A percentile compares a stretch with the other conserved stretches of the same genome.
These are phyloP conservation scores for Yamadazyma atlantica DNA, from an alignment of 1,139 yeast species.

Conservation along the genomic window DNA sequence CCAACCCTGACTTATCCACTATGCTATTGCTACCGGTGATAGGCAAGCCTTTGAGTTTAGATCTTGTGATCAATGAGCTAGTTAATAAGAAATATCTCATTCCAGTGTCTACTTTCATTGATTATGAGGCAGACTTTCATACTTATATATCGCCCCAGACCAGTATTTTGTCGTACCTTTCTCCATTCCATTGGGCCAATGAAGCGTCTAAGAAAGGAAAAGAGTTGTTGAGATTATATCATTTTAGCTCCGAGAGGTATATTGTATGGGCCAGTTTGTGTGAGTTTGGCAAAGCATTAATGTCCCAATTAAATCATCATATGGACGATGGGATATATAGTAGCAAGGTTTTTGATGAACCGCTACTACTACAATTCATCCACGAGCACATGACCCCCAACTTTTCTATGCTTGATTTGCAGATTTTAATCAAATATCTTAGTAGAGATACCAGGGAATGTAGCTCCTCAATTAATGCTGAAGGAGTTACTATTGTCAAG, in stretches of 20 bases:
- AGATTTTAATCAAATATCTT: conserved; percentile 25
- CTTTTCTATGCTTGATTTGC: conserved; percentile 23
- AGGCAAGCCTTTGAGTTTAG: conserved; percentile 31
- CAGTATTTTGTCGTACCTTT: conserved; percentile 17
- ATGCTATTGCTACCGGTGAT: conserved; percentile 25
- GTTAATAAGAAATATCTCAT: conserved; percentile 21
- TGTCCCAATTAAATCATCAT: conserved; percentile 9
- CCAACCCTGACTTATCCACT: conserved; percentile 21
- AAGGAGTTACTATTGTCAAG: conserved; percentile 22
- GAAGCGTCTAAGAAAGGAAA: conserved; percentile 4
- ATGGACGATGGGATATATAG: conserved; percentile 19
- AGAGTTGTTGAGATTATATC: conserved; percentile 4
- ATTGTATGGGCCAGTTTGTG: conserved; percentile 25
- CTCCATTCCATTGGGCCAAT: conserved; percentile 21
- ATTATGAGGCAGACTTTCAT: conserved; percentile 11
- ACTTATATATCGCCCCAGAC: conserved; percentile 10
- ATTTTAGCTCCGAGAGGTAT: conserved; percentile 23
- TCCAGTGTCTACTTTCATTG: conserved; percentile 22
- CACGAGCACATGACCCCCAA: conserved; percentile 8
- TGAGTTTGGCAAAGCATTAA: conserved; percentile 15
- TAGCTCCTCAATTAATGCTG: conserved; percentile 12
- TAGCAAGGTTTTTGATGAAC: conserved; percentile 20
- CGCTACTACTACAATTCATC: conserved; percentile 17
- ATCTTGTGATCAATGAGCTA: conserved; percentile 26
- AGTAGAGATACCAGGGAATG: conserved; percentile 22